phyloP scores from a whole-genome alignment of 306 rosid species.

The Castanopsis chinensis region DNA sequence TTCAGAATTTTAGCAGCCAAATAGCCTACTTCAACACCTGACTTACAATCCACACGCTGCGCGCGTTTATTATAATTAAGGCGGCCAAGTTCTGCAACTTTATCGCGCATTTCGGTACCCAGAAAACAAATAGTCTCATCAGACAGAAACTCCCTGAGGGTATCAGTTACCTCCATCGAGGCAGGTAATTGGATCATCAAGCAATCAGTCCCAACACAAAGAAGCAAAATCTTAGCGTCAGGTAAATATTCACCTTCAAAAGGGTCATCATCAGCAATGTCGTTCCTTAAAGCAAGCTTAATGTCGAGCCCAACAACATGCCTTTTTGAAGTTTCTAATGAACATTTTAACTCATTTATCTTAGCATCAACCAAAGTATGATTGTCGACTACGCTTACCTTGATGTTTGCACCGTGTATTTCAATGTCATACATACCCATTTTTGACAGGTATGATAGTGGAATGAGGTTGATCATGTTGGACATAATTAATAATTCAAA shows the following conservation, averaged over 20 bases:
- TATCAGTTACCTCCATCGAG: too few species aligned
- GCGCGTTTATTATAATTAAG: accelerated
- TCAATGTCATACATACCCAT: neutral
- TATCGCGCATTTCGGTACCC: too few species aligned
- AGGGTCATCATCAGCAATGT: too few species aligned
- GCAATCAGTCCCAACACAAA: neutral
- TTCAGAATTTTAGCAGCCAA: conserved; percentile 5
- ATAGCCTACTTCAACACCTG: neutral
- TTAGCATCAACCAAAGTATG: neutral
- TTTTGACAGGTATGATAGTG: neutral
- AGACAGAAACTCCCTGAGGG: too few species aligned
- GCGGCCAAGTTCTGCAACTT: too few species aligned
- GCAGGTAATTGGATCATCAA: neutral
- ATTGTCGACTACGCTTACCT: neutral
- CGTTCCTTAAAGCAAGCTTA: too few species aligned
- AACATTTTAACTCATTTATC: neutral
- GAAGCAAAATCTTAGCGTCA: conserved; percentile 1
- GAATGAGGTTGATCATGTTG: too few species aligned
- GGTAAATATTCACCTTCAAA: too few species aligned
- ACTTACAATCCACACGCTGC: neutral
- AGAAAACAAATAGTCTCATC: too few species aligned
- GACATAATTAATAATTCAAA: too few species aligned
- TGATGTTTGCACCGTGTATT: too few species aligned
- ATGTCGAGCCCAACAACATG: neutral
- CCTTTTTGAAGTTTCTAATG: too few species aligned